phyloP scores from a whole-genome alignment of 2,329 filamentous ascomycete genomes.

The Clarireedia hainanense region DNA sequence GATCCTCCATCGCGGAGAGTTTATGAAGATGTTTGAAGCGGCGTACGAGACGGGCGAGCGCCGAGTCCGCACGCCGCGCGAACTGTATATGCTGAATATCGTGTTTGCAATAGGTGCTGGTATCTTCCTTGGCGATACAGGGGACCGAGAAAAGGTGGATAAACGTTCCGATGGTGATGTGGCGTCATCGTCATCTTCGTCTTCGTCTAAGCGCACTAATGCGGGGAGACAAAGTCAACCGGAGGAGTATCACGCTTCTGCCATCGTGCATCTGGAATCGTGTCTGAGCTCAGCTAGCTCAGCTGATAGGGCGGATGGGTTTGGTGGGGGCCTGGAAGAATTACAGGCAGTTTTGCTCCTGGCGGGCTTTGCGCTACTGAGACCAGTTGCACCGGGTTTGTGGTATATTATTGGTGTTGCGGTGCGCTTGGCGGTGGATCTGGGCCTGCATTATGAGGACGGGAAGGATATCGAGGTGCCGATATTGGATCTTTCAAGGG shows the following conservation, averaged over 20 bases:
- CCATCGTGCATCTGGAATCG: constrained; percentile 82
- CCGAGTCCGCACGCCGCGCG: constrained; percentile 61
- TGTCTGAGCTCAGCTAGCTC: constrained; percentile 57
- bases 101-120: constrained; percentile 94
- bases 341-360: constrained; percentile 87
- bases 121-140: constrained; percentile 69
- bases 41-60: constrained; percentile 62
- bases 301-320: constrained; percentile 49
- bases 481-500: constrained; percentile 40
- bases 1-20: constrained; percentile 80
- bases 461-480: constrained; percentile 57
- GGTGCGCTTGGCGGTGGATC: constrained; percentile 79
- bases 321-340: constrained; percentile 85
- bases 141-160: constrained; percentile 31
- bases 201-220: constrained; percentile 20
- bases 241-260: constrained; percentile 93
- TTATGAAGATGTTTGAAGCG: constrained; percentile 78
- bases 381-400: constrained; percentile 84
- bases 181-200: too few species aligned
- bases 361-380: constrained; percentile 82
- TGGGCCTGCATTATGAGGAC: constrained; percentile 90
- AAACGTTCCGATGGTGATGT: constrained; percentile 19
- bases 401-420: constrained; percentile 98
- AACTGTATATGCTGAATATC: constrained; percentile 93
- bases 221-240: constrained; percentile 57